Conservation (phyloP, 1,284 basidiomycete genomes). For the Moesziomyces sp. region DNA sequence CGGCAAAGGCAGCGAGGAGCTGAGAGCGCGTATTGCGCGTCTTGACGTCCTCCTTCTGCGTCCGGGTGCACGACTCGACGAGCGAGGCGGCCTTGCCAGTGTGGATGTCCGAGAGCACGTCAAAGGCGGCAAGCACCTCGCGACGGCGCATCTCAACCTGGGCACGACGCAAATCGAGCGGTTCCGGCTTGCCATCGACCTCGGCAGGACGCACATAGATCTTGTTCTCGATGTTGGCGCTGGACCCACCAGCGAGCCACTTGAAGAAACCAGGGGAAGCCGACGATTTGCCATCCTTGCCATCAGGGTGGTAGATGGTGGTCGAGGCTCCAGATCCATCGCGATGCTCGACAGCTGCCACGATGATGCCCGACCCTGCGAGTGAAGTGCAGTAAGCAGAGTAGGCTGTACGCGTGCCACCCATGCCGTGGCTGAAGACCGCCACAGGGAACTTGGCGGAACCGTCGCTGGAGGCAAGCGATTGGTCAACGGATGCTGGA, state of each 20-base stretch:
- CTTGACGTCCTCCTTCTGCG: conserved; percentile 21
- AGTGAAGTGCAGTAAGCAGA: conserved; percentile 51
- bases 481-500: conserved; percentile 19
- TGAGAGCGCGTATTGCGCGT: conserved; percentile 10
- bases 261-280: conserved; percentile 9
- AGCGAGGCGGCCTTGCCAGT: conserved; percentile 29
- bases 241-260: conserved; percentile 29
- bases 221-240: conserved; percentile 26
- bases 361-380: conserved; percentile 53
- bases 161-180: conserved; percentile 31
- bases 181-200: conserved; percentile 34
- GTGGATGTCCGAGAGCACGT: conserved; percentile 35
- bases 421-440: conserved; percentile 61
- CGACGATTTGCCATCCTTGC: conserved; percentile 2
- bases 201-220: conserved; percentile 51
- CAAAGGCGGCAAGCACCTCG: conserved; percentile 50
- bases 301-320: conserved; percentile 26
- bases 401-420: conserved; percentile 54
- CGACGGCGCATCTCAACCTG: conserved; percentile 52
- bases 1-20: conserved; percentile 27
- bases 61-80: conserved; percentile 25
- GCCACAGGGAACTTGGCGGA: conserved; percentile 40
- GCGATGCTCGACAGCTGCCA: conserved; percentile 61
- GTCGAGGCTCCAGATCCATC: conserved; percentile 55
- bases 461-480: conserved; percentile 13